A percentile compares a stretch with the other conserved stretches of the same genome.
Conservation (phyloP, 139 green algal species). For the Gonium pectorale region DNA sequence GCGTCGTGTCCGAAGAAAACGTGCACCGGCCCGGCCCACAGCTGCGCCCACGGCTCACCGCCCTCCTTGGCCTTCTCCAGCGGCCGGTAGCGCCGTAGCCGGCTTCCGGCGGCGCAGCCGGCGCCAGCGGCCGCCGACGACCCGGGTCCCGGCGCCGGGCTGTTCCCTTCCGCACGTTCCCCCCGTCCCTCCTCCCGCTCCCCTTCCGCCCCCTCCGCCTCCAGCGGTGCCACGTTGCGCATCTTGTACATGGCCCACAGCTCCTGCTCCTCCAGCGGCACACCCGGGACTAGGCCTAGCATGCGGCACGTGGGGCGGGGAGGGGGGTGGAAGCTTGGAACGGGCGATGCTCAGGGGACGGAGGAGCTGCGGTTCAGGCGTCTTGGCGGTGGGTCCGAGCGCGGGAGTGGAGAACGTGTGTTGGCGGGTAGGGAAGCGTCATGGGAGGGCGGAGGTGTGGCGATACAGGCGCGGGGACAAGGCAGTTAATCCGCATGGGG, state of each 20-base stretch:
- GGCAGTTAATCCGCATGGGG: too few species aligned
- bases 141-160: too few species aligned
- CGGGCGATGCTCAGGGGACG: too few species aligned
- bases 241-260: conserved; percentile 60
- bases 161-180: too few species aligned
- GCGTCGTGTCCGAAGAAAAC: conserved; percentile 86
- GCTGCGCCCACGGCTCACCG: conserved; percentile 58
- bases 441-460: too few species aligned
- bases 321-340: not conserved
- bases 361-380: too few species aligned
- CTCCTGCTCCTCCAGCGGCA: conserved; percentile 61
- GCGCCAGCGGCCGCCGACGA: too few species aligned
- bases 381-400: too few species aligned
- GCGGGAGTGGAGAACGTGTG: too few species aligned
- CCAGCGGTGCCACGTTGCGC: conserved; percentile 57
- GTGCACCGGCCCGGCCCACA: conserved; percentile 73
- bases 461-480: too few species aligned
- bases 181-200: not conserved
- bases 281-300: conserved; percentile 37
- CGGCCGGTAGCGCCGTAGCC: conserved; percentile 13
- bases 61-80: conserved; percentile 48
- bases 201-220: not conserved
- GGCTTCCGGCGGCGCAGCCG: not conserved
- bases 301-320: not conserved
- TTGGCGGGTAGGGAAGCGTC: too few species aligned